Evolutionary conservation across 306 rosid species (phyloP).

Genomic region (Malus orientalis): DNA sequence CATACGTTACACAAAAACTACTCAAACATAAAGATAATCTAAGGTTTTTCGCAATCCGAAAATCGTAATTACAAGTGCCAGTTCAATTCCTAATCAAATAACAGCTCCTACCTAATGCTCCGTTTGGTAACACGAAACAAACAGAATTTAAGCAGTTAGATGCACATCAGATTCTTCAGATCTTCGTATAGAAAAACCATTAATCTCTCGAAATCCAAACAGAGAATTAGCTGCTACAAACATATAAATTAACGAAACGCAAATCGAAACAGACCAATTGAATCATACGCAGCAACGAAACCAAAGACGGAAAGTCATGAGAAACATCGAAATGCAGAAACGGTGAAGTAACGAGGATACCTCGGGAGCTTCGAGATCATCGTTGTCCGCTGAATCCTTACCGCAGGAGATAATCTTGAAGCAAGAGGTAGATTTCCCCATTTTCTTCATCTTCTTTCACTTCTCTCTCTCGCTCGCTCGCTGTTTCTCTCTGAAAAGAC

Average conservation of each 20-base stretch:
- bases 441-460: constrained; percentile 2
- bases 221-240: neutral
- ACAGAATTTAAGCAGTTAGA: neutral
- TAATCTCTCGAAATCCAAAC: neutral
- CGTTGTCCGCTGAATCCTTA: constrained; percentile 46
- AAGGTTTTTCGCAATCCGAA: neutral
- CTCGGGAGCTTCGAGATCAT: constrained; percentile 47
- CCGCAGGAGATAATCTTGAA: constrained; percentile 74
- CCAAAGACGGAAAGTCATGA: neutral
- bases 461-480: constrained; percentile 7
- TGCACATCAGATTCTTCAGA: constrained; percentile 16
- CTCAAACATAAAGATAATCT: neutral
- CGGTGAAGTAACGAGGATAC: constrained; percentile 13
- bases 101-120: neutral
- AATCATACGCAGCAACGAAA: neutral
- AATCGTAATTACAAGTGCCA: neutral
- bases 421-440: constrained; percentile 80
- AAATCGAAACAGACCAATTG: neutral
- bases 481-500: neutral
- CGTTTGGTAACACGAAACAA: neutral
- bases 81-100: neutral
- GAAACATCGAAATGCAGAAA: neutral
- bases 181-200: constrained; percentile 3
- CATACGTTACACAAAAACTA: neutral
- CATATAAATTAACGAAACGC: constrained; percentile 4